Base-by-base conservation (phyloP, 2,329 filamentous ascomycete species). In the Phaeoacremonium minimum region DNA sequence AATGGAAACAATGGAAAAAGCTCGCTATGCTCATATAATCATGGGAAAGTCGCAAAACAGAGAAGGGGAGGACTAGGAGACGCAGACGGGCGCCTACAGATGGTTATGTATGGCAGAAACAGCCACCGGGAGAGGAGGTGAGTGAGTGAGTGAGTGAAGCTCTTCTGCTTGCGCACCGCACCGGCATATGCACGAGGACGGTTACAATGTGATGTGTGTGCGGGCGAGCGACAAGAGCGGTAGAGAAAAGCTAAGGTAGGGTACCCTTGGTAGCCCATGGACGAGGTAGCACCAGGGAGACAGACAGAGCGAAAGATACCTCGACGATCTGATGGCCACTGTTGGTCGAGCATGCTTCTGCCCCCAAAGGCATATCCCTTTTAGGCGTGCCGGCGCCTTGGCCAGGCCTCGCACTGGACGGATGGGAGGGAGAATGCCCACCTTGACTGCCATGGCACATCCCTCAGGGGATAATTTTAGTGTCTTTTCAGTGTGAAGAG, bases 61-160 rank as follows among this genome's bases (percentile, higher is more conserved):
- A 53, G 56, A 52, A 58, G 49, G 51, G 41, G 43, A 55, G 50
- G 46, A 49, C 46, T 49, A 52, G 46, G 51, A 52, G 53, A 54
- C 46, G 46, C 47, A 45, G 41, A 50, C 50, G 64, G 67, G 68
- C 64, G 66, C 59, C 58, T 67, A 64, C 55, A 54, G 57, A 48
- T 52, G 55, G 63, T 71, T 73, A 72, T 71, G 68, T 72, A 71
- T 58, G 51, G 50, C 40, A 46, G 44, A 39, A 35, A 40, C 33
- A 33, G 32, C 34, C 32, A 26, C 34, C 15, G 35, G n/a, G n/a
- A n/a, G n/a, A n/a, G n/a, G n/a, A 28, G 28, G 33, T 37, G 40
- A 20, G 30, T 32, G 22, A 28, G 31, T 31, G 33, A 37, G 33
- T 28, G 9, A 20, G 37, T 26, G n/a, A 35, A 18, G 17, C n/a